phyloP scores from a whole-genome alignment of 352 stramenopile genomes.

The Globisporangium radiosum region DNA sequence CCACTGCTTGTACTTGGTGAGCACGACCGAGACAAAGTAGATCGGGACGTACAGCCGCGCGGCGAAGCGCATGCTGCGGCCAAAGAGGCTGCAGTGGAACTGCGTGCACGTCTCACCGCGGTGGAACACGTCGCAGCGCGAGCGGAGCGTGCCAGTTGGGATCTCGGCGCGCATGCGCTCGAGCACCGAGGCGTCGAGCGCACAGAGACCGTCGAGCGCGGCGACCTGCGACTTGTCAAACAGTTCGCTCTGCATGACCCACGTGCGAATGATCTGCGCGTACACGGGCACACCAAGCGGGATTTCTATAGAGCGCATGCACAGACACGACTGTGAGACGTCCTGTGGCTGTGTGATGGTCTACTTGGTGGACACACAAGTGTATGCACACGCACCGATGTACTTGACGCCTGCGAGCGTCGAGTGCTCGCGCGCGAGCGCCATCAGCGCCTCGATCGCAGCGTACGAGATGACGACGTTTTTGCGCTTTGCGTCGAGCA shows the following conservation, averaged over 20 bases:
- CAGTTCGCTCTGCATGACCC: constrained; percentile 48
- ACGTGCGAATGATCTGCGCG: constrained; percentile 53
- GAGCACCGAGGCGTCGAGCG: constrained; percentile 23
- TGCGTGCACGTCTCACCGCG: constrained; percentile 27
- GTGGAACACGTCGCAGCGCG: constrained; percentile 60
- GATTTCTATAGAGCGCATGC: constrained; percentile 21
- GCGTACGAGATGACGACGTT: constrained; percentile 47
- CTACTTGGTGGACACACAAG: not conserved
- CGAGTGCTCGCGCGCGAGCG: constrained; percentile 25
- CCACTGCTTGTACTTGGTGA: constrained; percentile 59
- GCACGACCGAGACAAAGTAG: constrained; percentile 43
- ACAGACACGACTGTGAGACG: too few species aligned
- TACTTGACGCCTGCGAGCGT: constrained; percentile 29
- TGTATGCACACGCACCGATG: constrained; percentile 27
- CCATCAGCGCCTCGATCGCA: constrained; percentile 33
- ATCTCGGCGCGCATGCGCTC: constrained; percentile 54
- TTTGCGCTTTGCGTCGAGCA: constrained; percentile 42
- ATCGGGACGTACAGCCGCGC: constrained; percentile 58
- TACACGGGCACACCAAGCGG: constrained; percentile 26
- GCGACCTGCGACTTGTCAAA: constrained; percentile 39
- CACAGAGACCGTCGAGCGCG: constrained; percentile 45
- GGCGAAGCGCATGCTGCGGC: constrained; percentile 29
- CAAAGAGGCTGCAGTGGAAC: constrained; percentile 42
- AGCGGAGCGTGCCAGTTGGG: constrained; percentile 25
- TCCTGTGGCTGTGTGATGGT: too few species aligned